Evolutionary conservation across 805 yeast species (phyloP).

Genomic region (Wickerhamiella sorbophila): DNA sequence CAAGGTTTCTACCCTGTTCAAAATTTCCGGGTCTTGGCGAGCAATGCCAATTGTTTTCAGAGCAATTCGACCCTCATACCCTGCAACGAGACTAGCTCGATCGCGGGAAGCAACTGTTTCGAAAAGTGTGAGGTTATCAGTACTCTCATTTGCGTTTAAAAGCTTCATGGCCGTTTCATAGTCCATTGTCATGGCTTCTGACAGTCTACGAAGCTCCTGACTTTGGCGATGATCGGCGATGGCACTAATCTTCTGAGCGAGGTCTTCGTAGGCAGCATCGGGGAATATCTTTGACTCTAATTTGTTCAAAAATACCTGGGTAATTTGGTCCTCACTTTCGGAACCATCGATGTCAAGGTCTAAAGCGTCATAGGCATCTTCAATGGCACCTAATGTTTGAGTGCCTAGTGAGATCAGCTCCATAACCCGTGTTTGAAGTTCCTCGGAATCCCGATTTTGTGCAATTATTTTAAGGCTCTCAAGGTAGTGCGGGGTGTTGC

Average conservation of each 20-base stretch:
- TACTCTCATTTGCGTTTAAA: slow-evolving; percentile 1
- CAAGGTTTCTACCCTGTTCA: slow-evolving; percentile 1
- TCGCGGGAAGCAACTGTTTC: not conserved
- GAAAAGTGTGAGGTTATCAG: slow-evolving; percentile 2
- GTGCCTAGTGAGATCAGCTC: slow-evolving; percentile 39
- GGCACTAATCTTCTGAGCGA: slow-evolving; percentile 4
- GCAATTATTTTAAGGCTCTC: slow-evolving; percentile 44
- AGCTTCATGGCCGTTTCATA: not conserved
- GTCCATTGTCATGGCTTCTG: slow-evolving; percentile 1
- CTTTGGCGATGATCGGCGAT: slow-evolving; percentile 11
- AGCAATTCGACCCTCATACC: slow-evolving; percentile 8
- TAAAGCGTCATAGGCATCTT: slow-evolving; percentile 27
- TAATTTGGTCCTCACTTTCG: slow-evolving; percentile 10
- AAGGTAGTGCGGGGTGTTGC: slow-evolving; percentile 35
- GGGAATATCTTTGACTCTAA: not conserved
- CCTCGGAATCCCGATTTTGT: slow-evolving; percentile 33
- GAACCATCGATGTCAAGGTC: slow-evolving; percentile 17
- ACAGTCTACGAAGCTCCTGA: slow-evolving; percentile 1
- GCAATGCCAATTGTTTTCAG: slow-evolving; percentile 14
- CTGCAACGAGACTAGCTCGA: not conserved
- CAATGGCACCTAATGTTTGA: slow-evolving; percentile 36
- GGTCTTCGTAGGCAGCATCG: not conserved
- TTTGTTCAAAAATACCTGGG: slow-evolving; percentile 2
- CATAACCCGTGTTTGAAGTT: slow-evolving; percentile 31
- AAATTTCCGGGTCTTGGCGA: slow-evolving; percentile 4